Percentiles rank a stretch among this genome's conserved stretches.
Conservation (phyloP, 306 rosid genomes). For the Cyclanthera cordifolia region DNA sequence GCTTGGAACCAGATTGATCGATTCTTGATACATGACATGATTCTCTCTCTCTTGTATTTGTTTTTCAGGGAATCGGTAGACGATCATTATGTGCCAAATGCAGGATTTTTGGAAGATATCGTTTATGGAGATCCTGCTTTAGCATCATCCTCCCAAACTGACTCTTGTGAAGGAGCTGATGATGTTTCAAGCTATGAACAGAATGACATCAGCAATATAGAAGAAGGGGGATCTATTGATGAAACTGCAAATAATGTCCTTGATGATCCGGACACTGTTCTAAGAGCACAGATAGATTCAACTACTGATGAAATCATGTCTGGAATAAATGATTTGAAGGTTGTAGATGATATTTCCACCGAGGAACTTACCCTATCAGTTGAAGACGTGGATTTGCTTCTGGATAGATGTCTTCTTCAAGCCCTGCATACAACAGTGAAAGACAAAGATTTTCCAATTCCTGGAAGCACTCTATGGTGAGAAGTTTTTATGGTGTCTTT, state of each 20-base stretch:
- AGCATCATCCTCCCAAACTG: constrained; percentile 25
- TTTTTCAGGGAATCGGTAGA: constrained; percentile 69
- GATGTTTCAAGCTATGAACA: constrained; percentile 33
- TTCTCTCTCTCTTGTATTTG: constrained; percentile 11
- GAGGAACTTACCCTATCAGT: constrained; percentile 40
- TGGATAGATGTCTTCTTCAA: constrained; percentile 90
- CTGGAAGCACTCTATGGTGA: constrained; percentile 95
- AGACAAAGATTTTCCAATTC: constrained; percentile 80
- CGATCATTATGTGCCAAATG: constrained; percentile 69
- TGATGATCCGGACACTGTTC: constrained; percentile 23
- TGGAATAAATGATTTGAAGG: constrained; percentile 42
- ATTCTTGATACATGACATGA: constrained; percentile 9
- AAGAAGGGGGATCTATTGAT: constrained; percentile 26
- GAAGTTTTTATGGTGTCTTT: neutral
- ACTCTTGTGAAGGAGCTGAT: constrained; percentile 21
- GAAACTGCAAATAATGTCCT: constrained; percentile 22
- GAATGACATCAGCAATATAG: constrained; percentile 17
- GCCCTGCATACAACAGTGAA: constrained; percentile 74
- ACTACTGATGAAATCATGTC: constrained; percentile 29
- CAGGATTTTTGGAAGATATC: constrained; percentile 69
- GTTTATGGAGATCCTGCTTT: constrained; percentile 74
- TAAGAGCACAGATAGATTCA: constrained; percentile 12
- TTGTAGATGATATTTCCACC: constrained; percentile 31
- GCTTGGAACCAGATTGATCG: constrained; percentile 6
- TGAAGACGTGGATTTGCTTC: constrained; percentile 57